Evolutionary conservation across 75 land plant genomes (phyloP).

Genomic region (Pseudotsuga menziesii): DNA sequence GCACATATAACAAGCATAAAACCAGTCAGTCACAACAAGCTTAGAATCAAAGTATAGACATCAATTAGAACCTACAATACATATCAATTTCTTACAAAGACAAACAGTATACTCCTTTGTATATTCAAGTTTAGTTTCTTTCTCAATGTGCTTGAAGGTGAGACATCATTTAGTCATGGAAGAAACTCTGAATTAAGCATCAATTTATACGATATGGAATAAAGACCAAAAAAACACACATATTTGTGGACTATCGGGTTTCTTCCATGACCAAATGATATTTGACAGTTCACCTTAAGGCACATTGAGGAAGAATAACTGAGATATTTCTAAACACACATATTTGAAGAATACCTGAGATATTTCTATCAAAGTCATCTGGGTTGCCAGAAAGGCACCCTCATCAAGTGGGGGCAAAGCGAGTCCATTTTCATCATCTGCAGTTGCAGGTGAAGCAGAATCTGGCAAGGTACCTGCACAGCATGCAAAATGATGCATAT

Average conservation of each 20-base stretch:
- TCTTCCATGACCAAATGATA: too few relatives aligned
- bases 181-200: background rate
- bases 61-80: background rate
- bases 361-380: conserved; percentile 44
- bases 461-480: conserved; percentile 40
- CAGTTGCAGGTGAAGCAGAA: conserved; percentile 33
- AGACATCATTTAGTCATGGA: background rate
- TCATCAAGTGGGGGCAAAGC: conserved; percentile 86
- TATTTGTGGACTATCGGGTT: background rate
- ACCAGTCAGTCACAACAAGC: background rate
- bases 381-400: conserved; percentile 52
- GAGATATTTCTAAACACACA: background rate
- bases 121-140: background rate
- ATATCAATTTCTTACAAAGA: background rate
- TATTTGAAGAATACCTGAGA: conserved; percentile 34
- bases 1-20: background rate
- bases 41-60: background rate
- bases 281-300: too few relatives aligned
- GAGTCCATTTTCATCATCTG: conserved; percentile 61
- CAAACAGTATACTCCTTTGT: background rate
- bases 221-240: background rate
- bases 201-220: background rate
- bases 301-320: too few relatives aligned
- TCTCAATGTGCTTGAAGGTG: background rate
- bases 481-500: background rate